These are phyloP conservation scores for Penicillium sp. DNA, from an alignment of 2,329 filamentous ascomycete species.

Conservation along the genomic window DNA sequence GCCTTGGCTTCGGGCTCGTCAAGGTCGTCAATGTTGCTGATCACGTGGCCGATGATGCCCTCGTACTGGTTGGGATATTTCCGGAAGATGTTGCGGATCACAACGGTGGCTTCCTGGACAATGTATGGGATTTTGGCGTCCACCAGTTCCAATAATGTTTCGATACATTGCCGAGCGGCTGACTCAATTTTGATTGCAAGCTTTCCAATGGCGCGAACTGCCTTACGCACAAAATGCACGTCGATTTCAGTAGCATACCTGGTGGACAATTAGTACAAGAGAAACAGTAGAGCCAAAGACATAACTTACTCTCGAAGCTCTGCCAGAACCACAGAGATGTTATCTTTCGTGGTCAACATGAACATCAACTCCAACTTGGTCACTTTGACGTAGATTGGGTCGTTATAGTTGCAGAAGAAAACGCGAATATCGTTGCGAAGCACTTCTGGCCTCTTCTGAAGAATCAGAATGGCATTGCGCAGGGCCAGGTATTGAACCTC, in stretches of 20 bases:
- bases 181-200: slow-evolving; percentile 98
- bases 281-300: background rate
- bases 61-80: slow-evolving; percentile 99
- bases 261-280: slow-evolving; percentile 3
- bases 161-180: slow-evolving; percentile 86
- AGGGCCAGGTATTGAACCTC: slow-evolving; percentile 98
- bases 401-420: slow-evolving; percentile 99
- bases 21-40: slow-evolving; percentile 92
- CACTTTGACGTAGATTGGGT: slow-evolving; percentile 98
- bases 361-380: slow-evolving; percentile 98
- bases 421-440: slow-evolving; percentile 95
- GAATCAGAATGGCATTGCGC: slow-evolving; percentile 87
- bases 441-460: slow-evolving; percentile 90
- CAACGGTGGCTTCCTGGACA: slow-evolving; percentile 96
- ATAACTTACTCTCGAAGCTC: slow-evolving; percentile 79
- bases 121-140: slow-evolving; percentile 99
- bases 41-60: slow-evolving; percentile 92
- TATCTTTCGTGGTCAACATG: slow-evolving; percentile 93
- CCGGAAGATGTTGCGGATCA: slow-evolving; percentile 98
- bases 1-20: slow-evolving; percentile 98
- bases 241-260: slow-evolving; percentile 95
- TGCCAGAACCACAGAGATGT: slow-evolving; percentile 92
- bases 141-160: slow-evolving; percentile 86
- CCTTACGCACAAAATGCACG: slow-evolving; percentile 97
- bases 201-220: slow-evolving; percentile 95